Conservation (phyloP, 495 filamentous ascomycete species). For the Penicillium taxi region DNA sequence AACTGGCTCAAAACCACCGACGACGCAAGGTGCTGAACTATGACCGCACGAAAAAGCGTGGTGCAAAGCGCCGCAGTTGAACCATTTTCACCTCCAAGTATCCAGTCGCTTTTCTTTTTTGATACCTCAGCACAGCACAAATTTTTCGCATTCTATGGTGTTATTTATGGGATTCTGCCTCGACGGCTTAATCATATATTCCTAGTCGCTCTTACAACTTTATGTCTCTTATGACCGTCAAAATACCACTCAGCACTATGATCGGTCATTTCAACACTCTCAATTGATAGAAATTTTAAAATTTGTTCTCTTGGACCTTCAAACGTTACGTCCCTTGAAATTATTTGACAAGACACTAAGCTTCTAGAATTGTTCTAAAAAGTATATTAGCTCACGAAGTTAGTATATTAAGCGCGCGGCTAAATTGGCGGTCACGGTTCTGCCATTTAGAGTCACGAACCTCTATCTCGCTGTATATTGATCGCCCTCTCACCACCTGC, state of each 20-base stretch:
- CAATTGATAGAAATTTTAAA: neutral
- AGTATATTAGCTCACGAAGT: neutral
- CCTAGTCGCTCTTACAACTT: constrained; percentile 12
- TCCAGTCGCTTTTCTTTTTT: neutral
- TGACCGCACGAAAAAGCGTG: constrained; percentile 36
- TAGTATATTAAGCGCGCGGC: constrained; percentile 31
- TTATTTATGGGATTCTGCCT: constrained; percentile 10
- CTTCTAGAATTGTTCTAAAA: neutral
- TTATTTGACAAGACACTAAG: neutral
- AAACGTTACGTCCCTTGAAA: no score
- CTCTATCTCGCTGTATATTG: no score
- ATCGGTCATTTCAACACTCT: constrained; percentile 3
- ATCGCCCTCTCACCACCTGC: no score
- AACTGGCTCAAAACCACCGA: constrained; percentile 58
- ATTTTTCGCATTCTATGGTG: constrained; percentile 21
- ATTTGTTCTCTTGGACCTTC: neutral
- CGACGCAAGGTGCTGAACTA: constrained; percentile 62
- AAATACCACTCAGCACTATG: constrained; percentile 9
- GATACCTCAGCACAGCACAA: neutral
- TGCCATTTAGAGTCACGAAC: no score
- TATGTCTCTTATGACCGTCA: constrained; percentile 16
- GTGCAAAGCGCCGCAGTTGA: neutral
- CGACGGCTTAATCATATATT: constrained; percentile 6
- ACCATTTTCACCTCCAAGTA: neutral
- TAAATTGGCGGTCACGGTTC: no score